A percentile compares a stretch with the other conserved stretches of the same genome.
These are phyloP conservation scores for Talaromyces proteolyticus DNA, from an alignment of 495 filamentous ascomycete species.

Conservation along the genomic window DNA sequence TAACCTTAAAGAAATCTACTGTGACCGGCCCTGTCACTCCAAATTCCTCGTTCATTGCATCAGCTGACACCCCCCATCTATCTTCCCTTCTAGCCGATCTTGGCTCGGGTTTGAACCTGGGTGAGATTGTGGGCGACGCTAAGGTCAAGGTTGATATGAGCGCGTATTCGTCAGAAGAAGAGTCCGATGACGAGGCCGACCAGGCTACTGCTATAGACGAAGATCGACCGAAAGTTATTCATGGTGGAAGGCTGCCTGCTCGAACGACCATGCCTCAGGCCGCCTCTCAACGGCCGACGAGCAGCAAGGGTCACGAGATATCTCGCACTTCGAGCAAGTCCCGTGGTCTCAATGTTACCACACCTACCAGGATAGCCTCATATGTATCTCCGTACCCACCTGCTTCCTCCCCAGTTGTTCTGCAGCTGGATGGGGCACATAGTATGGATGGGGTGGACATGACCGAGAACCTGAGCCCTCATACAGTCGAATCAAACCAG, in stretches of 20 bases:
- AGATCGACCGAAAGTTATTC: conserved; percentile 9
- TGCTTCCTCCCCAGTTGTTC: conserved; percentile 12
- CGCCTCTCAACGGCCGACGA: conserved; percentile 42
- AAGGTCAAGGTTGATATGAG: conserved; percentile 21
- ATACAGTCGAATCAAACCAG: conserved; percentile 70
- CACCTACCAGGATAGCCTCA: conserved; percentile 24
- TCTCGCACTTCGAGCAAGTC: conserved; percentile 17
- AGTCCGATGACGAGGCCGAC: conserved; percentile 18
- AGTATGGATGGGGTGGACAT: conserved; percentile 47
- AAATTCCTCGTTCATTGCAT: conserved; percentile 29
- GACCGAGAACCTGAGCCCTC: conserved; percentile 63
- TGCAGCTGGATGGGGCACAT: conserved; percentile 30
- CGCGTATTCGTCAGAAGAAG: conserved; percentile 21
- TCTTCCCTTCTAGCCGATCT: conserved; percentile 62
- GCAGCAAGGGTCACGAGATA: conserved; percentile 46
- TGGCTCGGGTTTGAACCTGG: conserved; percentile 59
- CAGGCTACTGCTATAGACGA: conserved; percentile 8
- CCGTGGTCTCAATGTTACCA: conserved; percentile 21
- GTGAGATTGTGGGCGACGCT: conserved; percentile 38
- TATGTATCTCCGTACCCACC: conserved; percentile 27
- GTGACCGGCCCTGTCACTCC: background rate
- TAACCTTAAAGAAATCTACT: background rate
- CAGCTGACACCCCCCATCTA: conserved; percentile 68
- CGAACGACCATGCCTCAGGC: conserved; percentile 52
- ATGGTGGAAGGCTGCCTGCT: conserved; percentile 42